Evolutionary conservation across 2,329 filamentous ascomycete genomes (phyloP), one percentile per base, ranked within the genome.

Genomic region (Dothistroma pini): DNA sequence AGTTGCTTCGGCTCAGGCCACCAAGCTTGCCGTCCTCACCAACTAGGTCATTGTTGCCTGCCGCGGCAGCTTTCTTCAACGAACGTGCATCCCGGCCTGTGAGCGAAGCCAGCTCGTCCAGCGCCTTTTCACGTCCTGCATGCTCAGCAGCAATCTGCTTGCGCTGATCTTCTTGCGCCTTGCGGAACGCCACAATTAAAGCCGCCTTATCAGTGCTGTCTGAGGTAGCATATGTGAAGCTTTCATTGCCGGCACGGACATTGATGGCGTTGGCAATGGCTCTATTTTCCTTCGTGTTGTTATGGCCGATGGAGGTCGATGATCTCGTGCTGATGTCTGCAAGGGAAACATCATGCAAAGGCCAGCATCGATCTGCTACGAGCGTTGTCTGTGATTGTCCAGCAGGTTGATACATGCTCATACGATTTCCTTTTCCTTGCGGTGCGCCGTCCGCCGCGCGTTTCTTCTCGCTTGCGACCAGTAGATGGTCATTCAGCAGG

Each of bases 341-440:
- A 67, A 97, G 87, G 70, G 96, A 91, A 48, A 97, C 92, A 66
- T 99, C 95, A 61, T 96, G 84, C 48, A 99, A 79, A 44, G 92
- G 89, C 91, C 93, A 97, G 76, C 95, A 99, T 58, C 93, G 86
- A 74, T 97, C 93, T 0, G 95, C 93, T 11, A 97, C 90, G 44
- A 97, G 84, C 74, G 96, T 96, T 5, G 70, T 72, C 38, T 75
- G 72, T 8, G 71, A 72, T 29, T 75, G 72, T 35, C 70, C 66
- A 59, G 68, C 66, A 86, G 86, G 77, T 75, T 38, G 66, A 57
- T 72, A 71, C 57, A 72, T 66, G 57, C 70, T 71, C 57, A 67
- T 65, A 16, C 71, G 66, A 54, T 72, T 72, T 58, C 60, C 67
- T 22, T 68, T 68, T 10, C 48, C 60, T 11, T 58, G 51, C 2